Base-by-base conservation (phyloP, 2,329 filamentous ascomycete genomes). In the Scytalidium lignicola region DNA sequence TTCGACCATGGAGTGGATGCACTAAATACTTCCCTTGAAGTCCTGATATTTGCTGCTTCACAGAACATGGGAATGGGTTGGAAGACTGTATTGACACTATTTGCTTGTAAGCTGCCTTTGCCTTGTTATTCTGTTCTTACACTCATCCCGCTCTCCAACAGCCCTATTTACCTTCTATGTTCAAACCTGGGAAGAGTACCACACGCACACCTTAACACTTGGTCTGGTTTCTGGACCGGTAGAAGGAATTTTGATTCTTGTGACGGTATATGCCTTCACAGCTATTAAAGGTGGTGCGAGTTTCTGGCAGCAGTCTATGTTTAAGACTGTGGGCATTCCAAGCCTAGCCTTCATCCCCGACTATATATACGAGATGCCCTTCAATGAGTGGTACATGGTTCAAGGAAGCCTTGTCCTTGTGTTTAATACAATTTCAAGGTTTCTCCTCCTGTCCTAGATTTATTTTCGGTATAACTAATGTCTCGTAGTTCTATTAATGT, bases 151-250 rank as follows among this genome's bases (percentile, higher is more conserved):
- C n/a, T 37, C 8, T 37, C 19, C 15, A n/a, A 12, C 53, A 90
- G 86, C 88, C 6, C 82, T 92, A 51, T 75, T 95, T 61, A 96
- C 93, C n/a, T 99, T 99, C 70, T 97, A 97, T 68, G 86, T 97
- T 40, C 93, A 97, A 68, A 97, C 93, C 28, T 99, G 93, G 93
- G 93, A 99, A 65, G 93, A 97, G 68, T 99, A 97, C 71, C 92
- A 97, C 72, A 99, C 93, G 46, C 91, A 96, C 69, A 93, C 91
- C 2, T 80, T 99, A 43, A 96, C 90, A 1, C 80, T 99, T 5
- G 93, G 93, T 51, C 74, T 97, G 54, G 78, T 99, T 57, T 96
- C 92, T 56, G 93, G 93, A 0, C 93, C 93, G 3, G 93, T 99
- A 32, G 93, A 99, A 70, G 93, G 93, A 46, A 86, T 99, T 49